Base-by-base conservation (phyloP, 2,329 filamentous ascomycete species). In the Aspergillus candidus region DNA sequence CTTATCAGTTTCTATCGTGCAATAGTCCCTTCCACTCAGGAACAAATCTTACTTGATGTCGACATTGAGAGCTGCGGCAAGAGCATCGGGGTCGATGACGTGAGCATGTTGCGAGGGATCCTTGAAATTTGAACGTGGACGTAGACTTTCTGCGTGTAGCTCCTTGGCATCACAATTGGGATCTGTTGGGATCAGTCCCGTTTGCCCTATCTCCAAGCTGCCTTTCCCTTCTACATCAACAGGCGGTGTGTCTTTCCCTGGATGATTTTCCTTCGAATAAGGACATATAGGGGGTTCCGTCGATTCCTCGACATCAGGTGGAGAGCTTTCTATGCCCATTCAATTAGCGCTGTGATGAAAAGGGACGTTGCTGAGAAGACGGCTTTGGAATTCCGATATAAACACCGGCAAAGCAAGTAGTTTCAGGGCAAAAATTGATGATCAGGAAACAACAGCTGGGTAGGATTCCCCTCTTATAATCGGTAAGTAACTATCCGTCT, bases 221-320 rank as follows among this genome's bases (percentile, higher is more conserved):
- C 40, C 31, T 38, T 47, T 42, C 47, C 38, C 35, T 41, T 50
- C 49, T 58, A 53, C 40, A 45, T 52, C 47, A 35, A 39, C 33
- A 13, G 46, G 48, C 38, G 41, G 50, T 54, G 52, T 42, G 48
- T 40, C 44, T 49, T 53, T 27, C 44, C 54, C 43, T 45, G 44
- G 44, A 46, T 34, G 45, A 43, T 53, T 46, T 52, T 59, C 49
- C 51, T 54, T 49, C 51, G 51, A 52, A 49, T 53, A 62, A 60
- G 55, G 51, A 65, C 59, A 57, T 60, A 63, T 63, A 65, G 63
- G 62, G 51, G 62, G 62, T 43, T 67, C 64, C 41, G 64, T 65
- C 64, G 64, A 62, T 60, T 67, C 64, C 58, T 67, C 63, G 64
- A 67, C 64, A 63, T 66, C 63, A 51, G 55, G 57, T 37, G 52